Evolutionary conservation across 75 land plant species (phyloP).

Genomic region (Cupressus sempervirens): DNA sequence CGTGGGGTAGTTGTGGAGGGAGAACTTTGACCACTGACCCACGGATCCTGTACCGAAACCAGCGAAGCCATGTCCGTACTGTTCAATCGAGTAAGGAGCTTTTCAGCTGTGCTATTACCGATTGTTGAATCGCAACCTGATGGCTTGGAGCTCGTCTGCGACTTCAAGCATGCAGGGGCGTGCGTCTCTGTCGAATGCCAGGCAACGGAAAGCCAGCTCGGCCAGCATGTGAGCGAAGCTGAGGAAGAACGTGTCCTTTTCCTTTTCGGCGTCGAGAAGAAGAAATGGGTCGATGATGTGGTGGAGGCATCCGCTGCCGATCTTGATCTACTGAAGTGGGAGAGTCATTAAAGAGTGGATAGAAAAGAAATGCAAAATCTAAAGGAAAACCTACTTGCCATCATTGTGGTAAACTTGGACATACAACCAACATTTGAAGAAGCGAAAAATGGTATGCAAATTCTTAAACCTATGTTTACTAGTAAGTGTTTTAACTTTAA

Average conservation of each 20-base stretch:
- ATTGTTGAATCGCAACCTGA: conserved; percentile 13
- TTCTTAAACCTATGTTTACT: no score
- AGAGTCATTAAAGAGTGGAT: no score
- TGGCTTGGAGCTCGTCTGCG: conserved; percentile 57
- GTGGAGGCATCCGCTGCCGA: conserved; percentile 59
- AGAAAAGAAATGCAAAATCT: no score
- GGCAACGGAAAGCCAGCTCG: conserved; percentile 85
- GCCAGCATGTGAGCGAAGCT: conserved; percentile 60
- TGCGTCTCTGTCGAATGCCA: conserved; percentile 72
- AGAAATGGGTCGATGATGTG: conserved; percentile 77
- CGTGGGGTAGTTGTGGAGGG: conserved; percentile 52
- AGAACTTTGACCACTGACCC: conserved; percentile 56
- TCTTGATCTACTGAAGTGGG: no score
- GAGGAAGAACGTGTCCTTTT: conserved; percentile 43
- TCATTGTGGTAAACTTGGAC: no score
- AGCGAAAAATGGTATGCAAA: no score
- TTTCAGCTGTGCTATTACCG: background rate
- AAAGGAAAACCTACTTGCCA: no score
- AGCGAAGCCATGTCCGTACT: conserved; percentile 29
- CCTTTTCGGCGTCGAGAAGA: conserved; percentile 22
- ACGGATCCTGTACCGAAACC: conserved; percentile 51
- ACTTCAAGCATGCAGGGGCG: conserved; percentile 83
- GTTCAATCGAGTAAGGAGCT: background rate
- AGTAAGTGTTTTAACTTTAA: no score
- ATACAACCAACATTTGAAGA: no score